Conservation (phyloP, 2,329 filamentous ascomycete genomes). For the Onygena corvina region DNA sequence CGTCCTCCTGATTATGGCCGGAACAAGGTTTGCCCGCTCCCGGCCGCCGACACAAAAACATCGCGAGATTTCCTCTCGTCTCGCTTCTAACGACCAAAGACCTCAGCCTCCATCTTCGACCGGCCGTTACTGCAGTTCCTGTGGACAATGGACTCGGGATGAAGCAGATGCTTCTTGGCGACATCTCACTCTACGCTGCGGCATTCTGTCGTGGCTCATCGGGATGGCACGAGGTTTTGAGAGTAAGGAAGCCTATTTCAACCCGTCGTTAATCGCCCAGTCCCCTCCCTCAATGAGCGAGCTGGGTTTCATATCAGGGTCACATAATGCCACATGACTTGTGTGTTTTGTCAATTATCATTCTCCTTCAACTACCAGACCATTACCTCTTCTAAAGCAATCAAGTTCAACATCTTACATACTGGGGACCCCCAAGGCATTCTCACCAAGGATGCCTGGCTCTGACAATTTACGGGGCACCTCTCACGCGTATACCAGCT, state of each 20-base stretch:
- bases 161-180: constrained; percentile 29
- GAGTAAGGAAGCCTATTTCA: constrained; percentile 25
- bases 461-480: no score
- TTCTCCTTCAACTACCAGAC: no score
- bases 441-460: no score
- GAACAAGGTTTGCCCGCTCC: constrained; percentile 27
- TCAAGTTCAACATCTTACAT: no score
- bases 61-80: constrained; percentile 18
- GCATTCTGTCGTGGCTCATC: constrained; percentile 35
- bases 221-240: constrained; percentile 30
- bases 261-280: constrained; percentile 42
- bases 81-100: constrained; percentile 22
- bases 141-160: constrained; percentile 20
- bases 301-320: constrained; percentile 41
- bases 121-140: constrained; percentile 10
- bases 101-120: constrained; percentile 32
- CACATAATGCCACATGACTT: constrained; percentile 22
- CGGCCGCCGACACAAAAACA: constrained; percentile 10
- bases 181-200: constrained; percentile 28
- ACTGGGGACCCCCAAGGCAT: no score
- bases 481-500: no score
- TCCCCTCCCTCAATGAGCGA: constrained; percentile 35
- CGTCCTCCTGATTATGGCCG: constrained; percentile 22
- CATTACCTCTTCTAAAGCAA: no score
- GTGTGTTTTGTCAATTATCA: neutral